A percentile compares a stretch with the other conserved stretches of the same genome.
These are phyloP conservation scores for Emmonsiellopsis sp. DNA, from an alignment of 2,329 filamentous ascomycete genomes.

Conservation along the genomic window DNA sequence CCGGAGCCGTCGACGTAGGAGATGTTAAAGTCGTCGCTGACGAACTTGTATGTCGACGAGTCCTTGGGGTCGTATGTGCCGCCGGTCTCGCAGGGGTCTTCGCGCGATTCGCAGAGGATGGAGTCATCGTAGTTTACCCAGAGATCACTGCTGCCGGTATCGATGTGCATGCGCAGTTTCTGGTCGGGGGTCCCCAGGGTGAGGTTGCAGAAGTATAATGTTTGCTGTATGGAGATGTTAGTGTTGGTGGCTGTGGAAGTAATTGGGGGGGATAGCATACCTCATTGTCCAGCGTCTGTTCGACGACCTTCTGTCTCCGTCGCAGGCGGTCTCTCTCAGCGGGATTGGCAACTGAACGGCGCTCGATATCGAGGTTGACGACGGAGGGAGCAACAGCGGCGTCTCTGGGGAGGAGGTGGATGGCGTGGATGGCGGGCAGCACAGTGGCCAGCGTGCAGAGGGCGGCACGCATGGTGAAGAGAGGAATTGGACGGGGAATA, in stretches of 20 bases:
- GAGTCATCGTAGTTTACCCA: constrained; percentile 60
- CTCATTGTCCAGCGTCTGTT: constrained; percentile 46
- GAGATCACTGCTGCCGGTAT: constrained; percentile 55
- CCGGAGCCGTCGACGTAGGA: constrained; percentile 75
- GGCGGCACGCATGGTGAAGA: constrained; percentile 3
- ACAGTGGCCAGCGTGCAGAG: constrained; percentile 7
- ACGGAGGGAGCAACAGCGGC: constrained; percentile 30
- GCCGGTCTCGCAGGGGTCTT: constrained; percentile 47
- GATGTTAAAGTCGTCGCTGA: constrained; percentile 76
- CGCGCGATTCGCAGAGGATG: constrained; percentile 44
- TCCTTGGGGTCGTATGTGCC: constrained; percentile 62
- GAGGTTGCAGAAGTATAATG: constrained; percentile 51
- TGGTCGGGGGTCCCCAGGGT: constrained; percentile 51
- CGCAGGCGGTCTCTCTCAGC: constrained; percentile 39
- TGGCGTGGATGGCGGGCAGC: constrained; percentile 7
- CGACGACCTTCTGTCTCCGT: constrained; percentile 36
- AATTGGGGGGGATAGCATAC: constrained; percentile 18
- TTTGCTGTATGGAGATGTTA: constrained; percentile 29
- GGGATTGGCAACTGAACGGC: constrained; percentile 38
- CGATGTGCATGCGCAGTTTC: constrained; percentile 47
- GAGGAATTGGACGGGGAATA: neutral
- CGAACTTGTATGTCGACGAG: constrained; percentile 67
- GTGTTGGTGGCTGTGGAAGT: neutral
- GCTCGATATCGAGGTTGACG: constrained; percentile 43
- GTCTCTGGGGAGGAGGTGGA: constrained; percentile 25